Evolutionary conservation across 768 basidiomycete species (phyloP), one percentile per base, ranked within the genome.

Genomic region (Auricularia sp.): DNA sequence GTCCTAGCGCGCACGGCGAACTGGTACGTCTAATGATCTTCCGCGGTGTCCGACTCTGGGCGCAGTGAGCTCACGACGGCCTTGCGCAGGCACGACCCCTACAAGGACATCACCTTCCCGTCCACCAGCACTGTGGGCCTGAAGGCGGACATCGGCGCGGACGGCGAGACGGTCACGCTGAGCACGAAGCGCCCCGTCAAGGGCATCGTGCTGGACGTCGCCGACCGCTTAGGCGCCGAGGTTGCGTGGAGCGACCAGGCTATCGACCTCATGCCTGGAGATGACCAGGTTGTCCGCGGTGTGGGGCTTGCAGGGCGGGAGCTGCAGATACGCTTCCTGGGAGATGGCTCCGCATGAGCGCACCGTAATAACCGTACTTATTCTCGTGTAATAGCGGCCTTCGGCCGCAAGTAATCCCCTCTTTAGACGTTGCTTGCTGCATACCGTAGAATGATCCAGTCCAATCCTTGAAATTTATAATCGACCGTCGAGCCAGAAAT

Each of bases 1-100:
- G 83, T 93, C 36, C 72, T 95, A 60, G 87, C 80, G 16, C 80
- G 93, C 66, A 86, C 84, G 75, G 83, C 86, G 16, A 88, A 92
- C 72, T 94, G 87, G 85, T 77, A 65, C 34, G 73, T 74, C 65
- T 29, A 29, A 29, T 29, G 29, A 29, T 23, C 6, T 65, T 54
- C 63, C 62, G 65, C 12, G 8, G 7, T 14, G 39, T 14, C 39
- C 39, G 12, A 8, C 39, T 42, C 39, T 42, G 8, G 1, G 39
- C 39, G 8, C 39, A 8, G 39, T 29, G 29, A 29, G 39, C 39
- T 42, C 39, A 42, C 39, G 39, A 42, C 8, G 8, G 29, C 39
- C 7, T 14, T n/a, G n/a, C n/a, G n/a, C n/a, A 42, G 39, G 39
- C 77, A 77, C 11, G 74, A 77, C 67, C 77, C 77, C 0, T 79